A percentile compares a stretch with the other conserved stretches of the same genome.
These are phyloP conservation scores for Neophaeococcomyces aloes DNA, from an alignment of 2,329 filamentous ascomycete species.

Conservation along the genomic window DNA sequence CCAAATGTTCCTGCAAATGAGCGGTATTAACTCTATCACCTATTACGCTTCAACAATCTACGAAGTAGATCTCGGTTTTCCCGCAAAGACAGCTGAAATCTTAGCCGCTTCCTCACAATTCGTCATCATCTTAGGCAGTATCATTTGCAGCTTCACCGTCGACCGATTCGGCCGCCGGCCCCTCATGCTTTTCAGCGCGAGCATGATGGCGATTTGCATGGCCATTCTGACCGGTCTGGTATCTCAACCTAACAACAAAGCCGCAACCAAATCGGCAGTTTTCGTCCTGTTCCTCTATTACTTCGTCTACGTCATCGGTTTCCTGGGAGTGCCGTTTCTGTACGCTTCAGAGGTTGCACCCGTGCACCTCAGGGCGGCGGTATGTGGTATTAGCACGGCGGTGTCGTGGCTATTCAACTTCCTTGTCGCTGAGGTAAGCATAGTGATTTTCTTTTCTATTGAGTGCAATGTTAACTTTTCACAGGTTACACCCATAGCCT, in stretches of 20 bases:
- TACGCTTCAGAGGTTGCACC: slow-evolving; percentile 26
- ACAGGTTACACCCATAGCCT: slow-evolving; percentile 30
- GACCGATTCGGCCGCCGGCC: slow-evolving; percentile 34
- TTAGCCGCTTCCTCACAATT: slow-evolving; percentile 46
- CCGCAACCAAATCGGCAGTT: slow-evolving; percentile 29
- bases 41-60: slow-evolving; percentile 42
- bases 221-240: slow-evolving; percentile 32
- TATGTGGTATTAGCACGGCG: slow-evolving; percentile 26
- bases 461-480: too few species aligned
- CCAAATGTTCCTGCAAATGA: slow-evolving; percentile 39
- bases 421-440: slow-evolving; percentile 29
- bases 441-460: too few species aligned
- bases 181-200: slow-evolving; percentile 34
- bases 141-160: slow-evolving; percentile 40
- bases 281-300: slow-evolving; percentile 36
- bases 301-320: slow-evolving; percentile 33
- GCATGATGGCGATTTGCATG: slow-evolving; percentile 34
- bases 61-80: slow-evolving; percentile 35
- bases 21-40: slow-evolving; percentile 41
- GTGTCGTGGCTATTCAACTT: slow-evolving; percentile 32
- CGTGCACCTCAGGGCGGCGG: slow-evolving; percentile 24
- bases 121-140: slow-evolving; percentile 33
- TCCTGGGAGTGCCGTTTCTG: slow-evolving; percentile 29
- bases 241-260: slow-evolving; percentile 31
- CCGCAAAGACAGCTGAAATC: slow-evolving; percentile 36